Conservation (phyloP, 225 moss, liverwort and hornwort species). For the Climacium dendroides region DNA sequence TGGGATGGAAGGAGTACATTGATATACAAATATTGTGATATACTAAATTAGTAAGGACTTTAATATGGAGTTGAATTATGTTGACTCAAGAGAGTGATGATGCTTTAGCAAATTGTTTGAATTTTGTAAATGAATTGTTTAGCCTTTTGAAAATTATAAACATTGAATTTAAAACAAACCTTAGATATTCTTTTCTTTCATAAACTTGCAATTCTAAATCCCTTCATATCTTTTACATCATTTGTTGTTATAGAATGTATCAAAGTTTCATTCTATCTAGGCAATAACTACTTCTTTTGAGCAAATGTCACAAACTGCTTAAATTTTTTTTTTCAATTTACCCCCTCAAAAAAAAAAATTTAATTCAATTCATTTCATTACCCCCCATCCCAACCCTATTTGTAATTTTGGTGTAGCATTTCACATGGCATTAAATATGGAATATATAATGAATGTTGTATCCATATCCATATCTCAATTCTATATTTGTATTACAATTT, state of each 20-base stretch:
- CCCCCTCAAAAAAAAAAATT: too few species aligned
- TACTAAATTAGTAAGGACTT: background rate
- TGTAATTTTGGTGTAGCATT: too few species aligned
- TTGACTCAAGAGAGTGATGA: background rate
- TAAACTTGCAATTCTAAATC: background rate
- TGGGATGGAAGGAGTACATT: fast-evolving
- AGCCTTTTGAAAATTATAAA: background rate
- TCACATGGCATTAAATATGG: too few species aligned
- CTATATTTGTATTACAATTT: too few species aligned
- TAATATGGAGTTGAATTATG: background rate
- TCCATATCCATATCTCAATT: too few species aligned
- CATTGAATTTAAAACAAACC: background rate
- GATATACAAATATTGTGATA: background rate
- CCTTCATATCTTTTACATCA: background rate
- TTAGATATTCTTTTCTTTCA: background rate
- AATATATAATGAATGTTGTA: too few species aligned
- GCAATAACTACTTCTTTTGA: too few species aligned
- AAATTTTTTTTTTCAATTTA: too few species aligned
- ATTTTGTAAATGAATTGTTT: background rate
- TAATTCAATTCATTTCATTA: too few species aligned
- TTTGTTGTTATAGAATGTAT: background rate
- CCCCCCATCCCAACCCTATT: too few species aligned
- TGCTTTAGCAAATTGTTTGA: background rate
- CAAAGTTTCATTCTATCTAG: background rate
- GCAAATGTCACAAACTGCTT: too few species aligned